Evolutionary conservation across 129 eudicot genomes (phyloP), one percentile per base, ranked within the genome.

Genomic region (Saposhnikovia divaricata): DNA sequence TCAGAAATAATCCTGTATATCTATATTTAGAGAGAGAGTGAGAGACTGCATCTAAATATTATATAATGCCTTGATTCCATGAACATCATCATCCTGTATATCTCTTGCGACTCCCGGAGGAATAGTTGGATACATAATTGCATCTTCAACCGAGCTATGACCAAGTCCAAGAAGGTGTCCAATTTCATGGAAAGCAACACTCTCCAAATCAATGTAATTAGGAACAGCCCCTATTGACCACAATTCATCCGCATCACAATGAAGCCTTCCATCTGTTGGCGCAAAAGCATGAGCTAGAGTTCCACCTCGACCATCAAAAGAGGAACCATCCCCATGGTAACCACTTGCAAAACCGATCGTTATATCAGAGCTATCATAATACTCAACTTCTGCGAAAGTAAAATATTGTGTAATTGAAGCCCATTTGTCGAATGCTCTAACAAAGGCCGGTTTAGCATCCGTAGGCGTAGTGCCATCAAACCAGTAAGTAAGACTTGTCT

Each of bases 161-260:
- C 34, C 38, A 18, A 80, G 82, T 19, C 82, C 82, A 23, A 80
- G 77, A 80, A 80, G 82, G 53, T 80, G 88, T 21, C 88, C 88
- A 7, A 82, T 81, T 57, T 85, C 88, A 70, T 85, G 87, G 46
- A 77, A 34, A 3, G 82, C 87, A 43, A 80, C 82, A 3, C 77
- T 68, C 38, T 84, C 84, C 46, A 84, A 61, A 37, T 84, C 79
- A 16, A 27, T 61, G 0, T 75, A 66, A 46, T 43, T 59, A 0
- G 76, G 44, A 44, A 44, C 48, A 27, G 77, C 42, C 1, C 79
- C 81, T 9, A 68, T 11, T 9, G 84, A 80, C 81, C 81, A 84
- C 8, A 21, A 9, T 45, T 80, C 84, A 19, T 84, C 87, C 18
- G 81, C 87, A 59, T 84, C 84, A 34, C 10, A 72, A 42, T 77